phyloP scores from a whole-genome alignment of 768 basidiomycete species.

The Boletus rex-veris region DNA sequence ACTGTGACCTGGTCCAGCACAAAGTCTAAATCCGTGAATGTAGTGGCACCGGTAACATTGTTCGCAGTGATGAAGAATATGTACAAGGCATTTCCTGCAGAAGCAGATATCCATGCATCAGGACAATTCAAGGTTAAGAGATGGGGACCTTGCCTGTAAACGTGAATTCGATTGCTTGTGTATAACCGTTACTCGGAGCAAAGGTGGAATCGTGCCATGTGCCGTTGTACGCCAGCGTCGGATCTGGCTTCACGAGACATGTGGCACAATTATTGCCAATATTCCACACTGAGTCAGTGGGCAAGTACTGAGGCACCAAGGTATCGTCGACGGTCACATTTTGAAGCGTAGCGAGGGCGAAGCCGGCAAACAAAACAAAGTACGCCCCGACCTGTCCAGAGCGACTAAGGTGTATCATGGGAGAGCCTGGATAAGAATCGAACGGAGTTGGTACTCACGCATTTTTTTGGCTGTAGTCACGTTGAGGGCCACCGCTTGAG shows the following conservation, averaged over 20 bases:
- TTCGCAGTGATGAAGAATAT: slow-evolving; percentile 21
- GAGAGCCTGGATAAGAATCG: not conserved
- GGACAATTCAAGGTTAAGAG: not conserved
- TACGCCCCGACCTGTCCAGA: not conserved
- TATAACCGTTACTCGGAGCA: not conserved
- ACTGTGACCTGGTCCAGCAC: not conserved
- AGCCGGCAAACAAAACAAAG: not conserved
- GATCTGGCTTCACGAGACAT: not conserved
- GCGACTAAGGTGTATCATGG: not conserved
- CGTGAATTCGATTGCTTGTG: slow-evolving; percentile 2
- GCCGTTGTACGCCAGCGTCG: slow-evolving; percentile 1
- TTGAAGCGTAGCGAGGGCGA: slow-evolving; percentile 3
- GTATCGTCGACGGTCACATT: slow-evolving; percentile 18
- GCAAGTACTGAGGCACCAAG: slow-evolving; percentile 7
- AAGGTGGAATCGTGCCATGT: slow-evolving; percentile 20
- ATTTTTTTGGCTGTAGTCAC: too few relatives aligned
- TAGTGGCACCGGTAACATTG: not conserved
- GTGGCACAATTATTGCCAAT: not conserved
- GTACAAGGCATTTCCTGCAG: slow-evolving; percentile 14
- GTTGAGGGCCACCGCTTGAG: too few relatives aligned
- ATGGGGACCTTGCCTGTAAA: slow-evolving; percentile 6
- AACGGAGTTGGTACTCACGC: too few relatives aligned
- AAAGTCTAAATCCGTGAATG: slow-evolving; percentile 5
- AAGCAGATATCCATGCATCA: not conserved
- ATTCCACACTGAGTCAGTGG: slow-evolving; percentile 3